Evolutionary conservation across 2,329 filamentous ascomycete genomes (phyloP).

Genomic region (Fusarium albidum): DNA sequence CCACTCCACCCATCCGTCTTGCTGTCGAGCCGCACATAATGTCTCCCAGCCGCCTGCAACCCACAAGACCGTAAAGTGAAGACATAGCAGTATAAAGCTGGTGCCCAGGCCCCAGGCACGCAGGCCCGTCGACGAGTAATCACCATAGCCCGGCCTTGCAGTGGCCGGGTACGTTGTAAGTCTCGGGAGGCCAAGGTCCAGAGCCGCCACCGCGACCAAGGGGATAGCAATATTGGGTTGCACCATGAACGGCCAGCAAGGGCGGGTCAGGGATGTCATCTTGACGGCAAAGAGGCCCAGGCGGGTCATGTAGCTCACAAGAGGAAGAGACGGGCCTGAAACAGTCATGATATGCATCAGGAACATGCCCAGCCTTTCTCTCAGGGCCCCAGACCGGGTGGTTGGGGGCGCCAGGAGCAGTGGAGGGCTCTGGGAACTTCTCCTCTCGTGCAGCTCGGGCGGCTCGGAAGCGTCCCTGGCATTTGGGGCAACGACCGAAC

Average conservation of each 20-base stretch:
- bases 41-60: conserved; percentile 44
- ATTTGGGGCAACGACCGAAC: conserved; percentile 21
- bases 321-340: conserved; percentile 41
- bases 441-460: conserved; percentile 21
- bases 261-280: conserved; percentile 67
- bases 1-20: conserved; percentile 44
- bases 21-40: conserved; percentile 42
- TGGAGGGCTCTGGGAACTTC: conserved; percentile 45
- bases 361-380: conserved; percentile 46
- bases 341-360: conserved; percentile 43
- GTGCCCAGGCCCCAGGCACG: conserved; percentile 43
- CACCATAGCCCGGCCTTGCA: conserved; percentile 20
- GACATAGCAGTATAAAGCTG: conserved; percentile 42
- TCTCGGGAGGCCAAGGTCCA: conserved; percentile 65
- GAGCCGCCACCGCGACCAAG: conserved; percentile 71
- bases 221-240: conserved; percentile 71
- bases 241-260: conserved; percentile 77
- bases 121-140: conserved; percentile 22
- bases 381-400: conserved; percentile 44
- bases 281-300: conserved; percentile 74
- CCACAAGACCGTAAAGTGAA: conserved; percentile 49
- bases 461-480: conserved; percentile 25
- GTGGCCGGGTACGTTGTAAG: conserved; percentile 13
- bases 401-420: conserved; percentile 61
- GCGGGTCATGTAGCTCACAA: conserved; percentile 52